Evolutionary conservation across 2,329 filamentous ascomycete genomes (phyloP).

Genomic region (Aspergillus persii): DNA sequence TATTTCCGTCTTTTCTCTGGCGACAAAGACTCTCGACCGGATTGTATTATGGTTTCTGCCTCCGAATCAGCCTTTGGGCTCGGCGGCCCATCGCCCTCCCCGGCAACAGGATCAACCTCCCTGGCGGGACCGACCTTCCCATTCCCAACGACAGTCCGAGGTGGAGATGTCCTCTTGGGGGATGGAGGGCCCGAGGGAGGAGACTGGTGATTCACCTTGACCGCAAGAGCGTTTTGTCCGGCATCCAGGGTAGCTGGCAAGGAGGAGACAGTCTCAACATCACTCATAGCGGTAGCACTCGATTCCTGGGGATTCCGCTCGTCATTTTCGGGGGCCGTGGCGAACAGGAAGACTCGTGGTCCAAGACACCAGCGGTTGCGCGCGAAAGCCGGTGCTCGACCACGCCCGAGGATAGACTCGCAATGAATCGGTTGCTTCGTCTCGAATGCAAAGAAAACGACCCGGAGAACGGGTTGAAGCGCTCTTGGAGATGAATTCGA

Average conservation of each 20-base stretch:
- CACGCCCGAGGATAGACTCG: conserved; percentile 15
- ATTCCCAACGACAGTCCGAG: conserved; percentile 18
- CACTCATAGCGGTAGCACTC: conserved; percentile 48
- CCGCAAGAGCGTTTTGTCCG: conserved; percentile 31
- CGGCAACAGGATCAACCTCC: conserved; percentile 25
- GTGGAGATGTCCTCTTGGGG: conserved; percentile 20
- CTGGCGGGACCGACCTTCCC: conserved; percentile 21
- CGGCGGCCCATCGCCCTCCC: conserved; percentile 34
- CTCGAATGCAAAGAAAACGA: neutral
- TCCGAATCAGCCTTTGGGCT: conserved; percentile 47
- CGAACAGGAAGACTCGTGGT: conserved; percentile 29
- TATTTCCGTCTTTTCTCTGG: conserved; percentile 47
- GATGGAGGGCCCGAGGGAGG: conserved; percentile 24
- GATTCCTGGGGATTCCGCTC: conserved; percentile 38
- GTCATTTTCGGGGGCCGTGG: conserved; percentile 46
- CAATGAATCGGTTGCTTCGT: neutral
- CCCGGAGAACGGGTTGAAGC: neutral
- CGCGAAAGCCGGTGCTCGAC: conserved; percentile 34
- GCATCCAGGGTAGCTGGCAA: conserved; percentile 38
- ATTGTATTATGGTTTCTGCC: conserved; percentile 51
- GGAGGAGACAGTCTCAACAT: conserved; percentile 43
- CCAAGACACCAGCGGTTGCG: conserved; percentile 34
- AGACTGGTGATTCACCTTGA: conserved; percentile 29
- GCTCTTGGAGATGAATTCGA: neutral
- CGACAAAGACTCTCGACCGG: conserved; percentile 44